phyloP scores from a whole-genome alignment of 129 eudicot genomes.

The Mikania micrantha region DNA sequence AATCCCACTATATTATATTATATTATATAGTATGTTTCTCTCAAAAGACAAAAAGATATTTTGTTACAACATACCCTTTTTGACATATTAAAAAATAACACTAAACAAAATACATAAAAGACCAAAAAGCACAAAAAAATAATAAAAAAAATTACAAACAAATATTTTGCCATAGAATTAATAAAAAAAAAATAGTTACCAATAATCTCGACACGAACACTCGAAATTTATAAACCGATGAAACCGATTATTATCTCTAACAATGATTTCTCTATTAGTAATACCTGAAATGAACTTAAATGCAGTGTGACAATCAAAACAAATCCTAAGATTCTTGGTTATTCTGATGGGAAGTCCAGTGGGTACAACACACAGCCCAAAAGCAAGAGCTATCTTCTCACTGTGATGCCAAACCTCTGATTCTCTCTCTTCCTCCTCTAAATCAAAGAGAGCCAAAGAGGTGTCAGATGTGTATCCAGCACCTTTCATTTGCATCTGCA shows the following conservation, averaged over 20 bases:
- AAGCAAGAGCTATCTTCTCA: conserved; percentile 78
- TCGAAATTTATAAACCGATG: conserved; percentile 47
- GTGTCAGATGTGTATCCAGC: conserved; percentile 65
- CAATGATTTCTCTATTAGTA: conserved; percentile 57
- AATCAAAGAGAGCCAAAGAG: conserved; percentile 52
- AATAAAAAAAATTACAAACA: neutral
- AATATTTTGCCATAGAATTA: neutral
- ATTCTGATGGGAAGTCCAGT: conserved; percentile 67
- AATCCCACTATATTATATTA: too few species aligned
- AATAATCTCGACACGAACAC: conserved; percentile 76
- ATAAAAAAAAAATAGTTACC: conserved; percentile 29
- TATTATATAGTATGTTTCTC: too few species aligned
- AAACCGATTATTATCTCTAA: conserved; percentile 67
- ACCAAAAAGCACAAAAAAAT: too few species aligned
- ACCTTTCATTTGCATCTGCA: conserved; percentile 51
- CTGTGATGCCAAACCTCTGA: conserved; percentile 79
- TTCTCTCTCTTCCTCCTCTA: conserved; percentile 88
- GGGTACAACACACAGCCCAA: conserved; percentile 61
- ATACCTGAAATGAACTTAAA: conserved; percentile 64
- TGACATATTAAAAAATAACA: too few species aligned
- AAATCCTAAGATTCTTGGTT: conserved; percentile 65
- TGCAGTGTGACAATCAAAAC: conserved; percentile 72
- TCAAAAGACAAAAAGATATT: too few species aligned
- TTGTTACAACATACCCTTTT: too few species aligned
- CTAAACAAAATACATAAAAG: too few species aligned